A percentile compares a stretch with the other conserved stretches of the same genome.
Evolutionary conservation across 2,329 filamentous ascomycete species (phyloP).

Genomic region (Magnaporthiopsis incrustans): DNA sequence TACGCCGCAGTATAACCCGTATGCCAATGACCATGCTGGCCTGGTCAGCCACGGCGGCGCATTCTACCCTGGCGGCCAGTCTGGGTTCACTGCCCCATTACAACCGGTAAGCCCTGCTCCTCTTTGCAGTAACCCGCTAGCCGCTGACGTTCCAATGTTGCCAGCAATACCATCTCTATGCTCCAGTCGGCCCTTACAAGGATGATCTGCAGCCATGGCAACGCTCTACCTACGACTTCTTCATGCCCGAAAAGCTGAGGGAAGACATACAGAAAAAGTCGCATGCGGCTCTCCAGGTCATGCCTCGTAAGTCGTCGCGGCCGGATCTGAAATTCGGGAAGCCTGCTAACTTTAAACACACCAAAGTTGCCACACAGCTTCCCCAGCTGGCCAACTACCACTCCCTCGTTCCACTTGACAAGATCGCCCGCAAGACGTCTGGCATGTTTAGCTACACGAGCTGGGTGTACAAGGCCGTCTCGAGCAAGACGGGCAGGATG

Average conservation of each 20-base stretch:
- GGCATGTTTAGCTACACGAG: constrained; percentile 79
- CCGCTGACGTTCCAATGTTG: background rate
- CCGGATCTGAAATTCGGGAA: constrained; percentile 49
- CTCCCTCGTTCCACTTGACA: constrained; percentile 83
- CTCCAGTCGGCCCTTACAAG: constrained; percentile 73
- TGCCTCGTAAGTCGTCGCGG: constrained; percentile 54
- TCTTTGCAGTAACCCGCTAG: background rate
- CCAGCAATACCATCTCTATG: constrained; percentile 75
- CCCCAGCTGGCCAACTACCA: constrained; percentile 66
- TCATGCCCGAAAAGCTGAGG: constrained; percentile 76
- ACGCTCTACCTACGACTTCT: constrained; percentile 81
- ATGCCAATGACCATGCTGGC: constrained; percentile 61
- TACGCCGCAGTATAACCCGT: constrained; percentile 58
- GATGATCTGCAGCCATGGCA: constrained; percentile 81
- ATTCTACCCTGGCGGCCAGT: constrained; percentile 55
- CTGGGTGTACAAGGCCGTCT: constrained; percentile 93
- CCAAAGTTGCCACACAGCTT: background rate
- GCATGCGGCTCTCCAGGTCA: constrained; percentile 75
- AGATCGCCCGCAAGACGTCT: constrained; percentile 62
- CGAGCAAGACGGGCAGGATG: constrained; percentile 78
- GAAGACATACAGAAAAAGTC: constrained; percentile 86
- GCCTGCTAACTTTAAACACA: background rate
- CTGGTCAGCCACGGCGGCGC: constrained; percentile 49
- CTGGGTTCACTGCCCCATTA: constrained; percentile 40
- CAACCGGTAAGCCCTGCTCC: constrained; percentile 47